phyloP scores from a whole-genome alignment of 2,329 filamentous ascomycete genomes.

The Penicillium decumbens region DNA sequence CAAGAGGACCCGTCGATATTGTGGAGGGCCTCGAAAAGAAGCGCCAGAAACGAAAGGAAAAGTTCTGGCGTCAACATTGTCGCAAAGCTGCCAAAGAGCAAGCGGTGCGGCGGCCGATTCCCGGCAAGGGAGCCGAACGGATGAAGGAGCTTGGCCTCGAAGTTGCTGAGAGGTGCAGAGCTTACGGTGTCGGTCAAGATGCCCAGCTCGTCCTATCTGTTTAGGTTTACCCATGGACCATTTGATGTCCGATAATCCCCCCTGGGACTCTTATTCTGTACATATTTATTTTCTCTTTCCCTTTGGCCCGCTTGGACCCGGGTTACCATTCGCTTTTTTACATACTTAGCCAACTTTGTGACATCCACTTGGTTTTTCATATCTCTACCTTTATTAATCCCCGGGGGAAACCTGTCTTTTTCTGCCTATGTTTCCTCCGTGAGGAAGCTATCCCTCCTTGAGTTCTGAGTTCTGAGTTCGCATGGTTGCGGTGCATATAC shows the following conservation, averaged over 20 bases:
- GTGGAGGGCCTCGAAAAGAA: slow-evolving; percentile 95
- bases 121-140: slow-evolving; percentile 82
- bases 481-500: slow-evolving; percentile 34
- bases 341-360: slow-evolving; percentile 26
- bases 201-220: slow-evolving; percentile 68
- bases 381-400: slow-evolving; percentile 14
- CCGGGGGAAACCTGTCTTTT: slow-evolving; percentile 15
- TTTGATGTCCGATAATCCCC: slow-evolving; percentile 24
- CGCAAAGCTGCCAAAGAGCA: slow-evolving; percentile 70
- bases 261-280: slow-evolving; percentile 19
- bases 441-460: slow-evolving; percentile 18
- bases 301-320: slow-evolving; percentile 17
- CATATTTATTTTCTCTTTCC: slow-evolving; percentile 14
- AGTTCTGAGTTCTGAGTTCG: slow-evolving; percentile 13
- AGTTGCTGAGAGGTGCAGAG: slow-evolving; percentile 75
- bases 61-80: slow-evolving; percentile 84
- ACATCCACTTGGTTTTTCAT: slow-evolving; percentile 20
- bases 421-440: slow-evolving; percentile 10
- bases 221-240: slow-evolving; percentile 35
- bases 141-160: slow-evolving; percentile 90
- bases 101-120: slow-evolving; percentile 59
- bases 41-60: slow-evolving; percentile 86
- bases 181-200: slow-evolving; percentile 53
- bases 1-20: slow-evolving; percentile 93
- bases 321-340: slow-evolving; percentile 28